These are phyloP conservation scores for Astraeus odoratus DNA, from an alignment of 768 basidiomycete species.

Conservation along the genomic window DNA sequence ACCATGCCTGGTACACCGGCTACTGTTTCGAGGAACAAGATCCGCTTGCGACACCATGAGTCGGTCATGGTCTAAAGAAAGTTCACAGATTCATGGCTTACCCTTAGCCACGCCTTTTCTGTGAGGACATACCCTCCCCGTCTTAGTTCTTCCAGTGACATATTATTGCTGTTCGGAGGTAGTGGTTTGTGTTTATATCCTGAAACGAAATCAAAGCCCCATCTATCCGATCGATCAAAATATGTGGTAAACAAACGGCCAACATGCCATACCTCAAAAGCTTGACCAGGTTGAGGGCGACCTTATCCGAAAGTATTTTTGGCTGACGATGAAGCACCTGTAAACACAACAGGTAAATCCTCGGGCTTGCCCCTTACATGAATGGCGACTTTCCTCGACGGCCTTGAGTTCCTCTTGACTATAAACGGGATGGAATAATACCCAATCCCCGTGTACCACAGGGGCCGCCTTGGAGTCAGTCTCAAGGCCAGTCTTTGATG, in stretches of 20 bases:
- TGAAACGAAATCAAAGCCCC: conserved; percentile 76
- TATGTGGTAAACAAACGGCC: conserved; percentile 3
- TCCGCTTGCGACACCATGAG: conserved; percentile 29
- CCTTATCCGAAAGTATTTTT: conserved; percentile 62
- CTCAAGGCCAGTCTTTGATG: conserved; percentile 10
- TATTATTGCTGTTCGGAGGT: conserved; percentile 45
- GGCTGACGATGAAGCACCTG: conserved; percentile 68
- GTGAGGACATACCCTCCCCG: conserved; percentile 68
- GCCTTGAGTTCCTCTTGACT: conserved; percentile 63
- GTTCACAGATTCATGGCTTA: conserved; percentile 27
- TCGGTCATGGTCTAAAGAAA: conserved; percentile 23
- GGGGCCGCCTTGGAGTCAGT: conserved; percentile 37
- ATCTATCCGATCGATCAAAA: conserved; percentile 29
- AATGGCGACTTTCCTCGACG: conserved; percentile 53
- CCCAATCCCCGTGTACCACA: conserved; percentile 73
- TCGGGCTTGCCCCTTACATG: no score
- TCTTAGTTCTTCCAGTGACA: conserved; percentile 69
- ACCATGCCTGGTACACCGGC: conserved; percentile 98
- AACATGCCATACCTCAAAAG: conserved; percentile 35
- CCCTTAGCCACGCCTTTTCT: conserved; percentile 71
- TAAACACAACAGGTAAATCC: no score
- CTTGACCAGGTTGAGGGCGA: conserved; percentile 60
- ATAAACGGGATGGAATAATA: conserved; percentile 91
- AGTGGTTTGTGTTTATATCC: conserved; percentile 74
- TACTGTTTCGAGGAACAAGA: conserved; percentile 76